Percentiles rank a stretch among this genome's conserved stretches.
Evolutionary conservation across 179 eudicot genomes (phyloP).

Genomic region (Patellifolia procumbens): DNA sequence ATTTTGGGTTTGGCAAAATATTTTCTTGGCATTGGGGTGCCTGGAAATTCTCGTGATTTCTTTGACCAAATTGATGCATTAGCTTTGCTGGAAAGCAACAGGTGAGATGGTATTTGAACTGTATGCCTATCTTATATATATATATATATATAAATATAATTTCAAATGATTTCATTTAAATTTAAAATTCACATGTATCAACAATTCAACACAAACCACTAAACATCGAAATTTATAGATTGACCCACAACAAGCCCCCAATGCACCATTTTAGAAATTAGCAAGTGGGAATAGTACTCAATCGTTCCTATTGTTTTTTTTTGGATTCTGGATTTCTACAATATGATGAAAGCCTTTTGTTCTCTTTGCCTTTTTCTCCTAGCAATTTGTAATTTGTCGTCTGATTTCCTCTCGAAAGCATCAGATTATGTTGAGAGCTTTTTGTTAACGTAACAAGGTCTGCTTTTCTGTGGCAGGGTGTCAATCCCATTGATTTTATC

Average conservation of each 20-base stretch:
- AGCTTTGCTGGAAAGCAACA: conserved; percentile 73
- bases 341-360: not conserved
- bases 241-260: not conserved
- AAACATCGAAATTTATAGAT: not conserved
- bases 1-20: conserved; percentile 83
- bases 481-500: conserved; percentile 80
- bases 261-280: not conserved
- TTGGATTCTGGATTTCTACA: not conserved
- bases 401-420: not conserved
- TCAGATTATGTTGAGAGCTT: not conserved
- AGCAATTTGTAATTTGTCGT: conserved; percentile 7
- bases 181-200: not conserved
- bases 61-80: conserved; percentile 80
- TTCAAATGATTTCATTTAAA: not conserved
- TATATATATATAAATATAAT: no score
- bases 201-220: not conserved
- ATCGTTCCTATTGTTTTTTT: not conserved
- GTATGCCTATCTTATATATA: not conserved
- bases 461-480: conserved; percentile 47
- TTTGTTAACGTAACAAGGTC: conserved; percentile 2
- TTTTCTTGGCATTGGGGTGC: conserved; percentile 78
- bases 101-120: conserved; percentile 36
- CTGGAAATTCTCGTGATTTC: conserved; percentile 75
- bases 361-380: not conserved
- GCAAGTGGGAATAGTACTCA: not conserved